Evolutionary conservation across 176 grass and related monocot species (phyloP).

Genomic region (Cenchrus americanus): DNA sequence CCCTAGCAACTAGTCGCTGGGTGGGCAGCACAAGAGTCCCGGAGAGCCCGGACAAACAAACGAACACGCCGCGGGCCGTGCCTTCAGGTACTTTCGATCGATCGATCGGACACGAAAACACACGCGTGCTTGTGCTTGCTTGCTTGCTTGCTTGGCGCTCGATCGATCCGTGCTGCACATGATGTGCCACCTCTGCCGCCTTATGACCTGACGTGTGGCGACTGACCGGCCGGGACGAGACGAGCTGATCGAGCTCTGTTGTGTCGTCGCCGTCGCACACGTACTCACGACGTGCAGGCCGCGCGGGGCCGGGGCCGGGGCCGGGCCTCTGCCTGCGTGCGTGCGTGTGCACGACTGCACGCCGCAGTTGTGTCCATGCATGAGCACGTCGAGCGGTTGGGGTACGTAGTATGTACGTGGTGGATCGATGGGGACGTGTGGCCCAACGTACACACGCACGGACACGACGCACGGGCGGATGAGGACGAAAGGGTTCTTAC

Average conservation of each 20-base stretch:
- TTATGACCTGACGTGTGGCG: neutral
- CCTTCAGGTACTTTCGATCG: neutral
- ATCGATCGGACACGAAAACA: neutral
- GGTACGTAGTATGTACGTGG: no score
- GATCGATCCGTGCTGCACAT: no score
- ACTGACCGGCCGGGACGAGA: neutral
- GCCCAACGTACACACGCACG: neutral
- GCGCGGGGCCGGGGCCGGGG: neutral
- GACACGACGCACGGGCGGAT: no score
- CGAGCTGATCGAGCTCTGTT: neutral
- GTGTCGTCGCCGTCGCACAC: neutral
- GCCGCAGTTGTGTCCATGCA: neutral
- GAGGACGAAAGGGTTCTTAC: no score
- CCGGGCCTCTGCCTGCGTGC: neutral
- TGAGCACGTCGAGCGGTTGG: neutral
- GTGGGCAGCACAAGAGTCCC: slow-evolving; percentile 19
- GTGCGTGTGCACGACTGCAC: neutral
- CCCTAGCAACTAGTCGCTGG: neutral
- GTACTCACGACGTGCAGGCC: neutral
- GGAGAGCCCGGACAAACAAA: slow-evolving; percentile 33
- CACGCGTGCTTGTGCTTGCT: no score
- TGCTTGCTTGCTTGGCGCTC: no score
- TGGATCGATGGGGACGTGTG: neutral
- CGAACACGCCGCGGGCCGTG: neutral
- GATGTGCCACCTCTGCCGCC: neutral